Base-by-base conservation (phyloP, 371 early-diverging fungal genomes). In the Saksenaea vasiformis region DNA sequence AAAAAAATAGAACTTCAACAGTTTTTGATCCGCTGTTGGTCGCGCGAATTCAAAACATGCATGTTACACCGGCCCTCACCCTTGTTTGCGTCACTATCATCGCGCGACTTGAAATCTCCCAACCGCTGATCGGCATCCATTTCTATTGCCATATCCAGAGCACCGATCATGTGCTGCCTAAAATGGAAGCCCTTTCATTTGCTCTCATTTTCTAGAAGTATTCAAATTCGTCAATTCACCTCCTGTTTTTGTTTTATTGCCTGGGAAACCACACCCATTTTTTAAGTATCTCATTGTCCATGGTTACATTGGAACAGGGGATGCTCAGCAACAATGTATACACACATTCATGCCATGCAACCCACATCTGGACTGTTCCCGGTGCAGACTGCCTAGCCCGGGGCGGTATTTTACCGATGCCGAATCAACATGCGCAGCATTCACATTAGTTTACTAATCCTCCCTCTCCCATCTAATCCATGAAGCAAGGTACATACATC, bases 91-190 rank as follows among this genome's bases (percentile, higher is more conserved):
- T 47, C 51, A 47, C 51, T 47, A 22, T 3, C 11, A 11, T 47
- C 51, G 51, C 51, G 51, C 51, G 51, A 47, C 51, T 22, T 47
- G 4, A 47, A 47, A 47, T 22, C 22, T 47, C 44, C 51, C 22
- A 47, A 47, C 51, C 51, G 51, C 24, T 22, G 51, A 47, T 47
- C 51, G 51, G 51, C 51, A 47, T 47, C 51, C 51, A 19, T 22
- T 10, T 22, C 24, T 22, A 17, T 47, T 47, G 22, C 51, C 51
- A 19, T 47, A 47, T 47, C 22, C 22, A 47, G 51, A 47, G 19
- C 51, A 47, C 27, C 51, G 51, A 47, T 47, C 51, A 47, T 47
- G 51, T 47, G 51, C 51, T 47, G 51, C 51, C 22, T 47, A 47
- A 47, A 47, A 47, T 47, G 51, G 51, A 19, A 47, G 51, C 17